phyloP scores from a whole-genome alignment of 768 basidiomycete genomes.

The Leccinum barrowsii region DNA sequence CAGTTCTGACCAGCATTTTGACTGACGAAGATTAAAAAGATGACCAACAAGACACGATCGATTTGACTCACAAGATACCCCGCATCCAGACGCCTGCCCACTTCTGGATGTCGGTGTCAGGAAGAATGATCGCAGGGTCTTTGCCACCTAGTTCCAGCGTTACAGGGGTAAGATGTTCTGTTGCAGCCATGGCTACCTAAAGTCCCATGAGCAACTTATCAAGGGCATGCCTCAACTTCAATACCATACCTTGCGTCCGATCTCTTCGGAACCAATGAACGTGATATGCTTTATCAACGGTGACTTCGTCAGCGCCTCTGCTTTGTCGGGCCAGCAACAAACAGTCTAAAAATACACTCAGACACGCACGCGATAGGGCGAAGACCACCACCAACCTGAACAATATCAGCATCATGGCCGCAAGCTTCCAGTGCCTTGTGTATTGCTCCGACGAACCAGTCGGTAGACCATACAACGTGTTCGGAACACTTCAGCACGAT shows the following conservation, averaged over 20 bases:
- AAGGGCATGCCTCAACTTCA: constrained; percentile 9
- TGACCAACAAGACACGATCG: background rate
- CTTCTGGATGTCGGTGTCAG: constrained; percentile 75
- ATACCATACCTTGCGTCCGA: constrained; percentile 62
- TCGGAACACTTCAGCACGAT: constrained; percentile 92
- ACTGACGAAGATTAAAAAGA: constrained; percentile 38
- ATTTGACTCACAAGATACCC: constrained; percentile 76
- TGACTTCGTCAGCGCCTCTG: constrained; percentile 74
- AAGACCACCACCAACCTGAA: constrained; percentile 55
- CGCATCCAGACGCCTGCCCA: constrained; percentile 86
- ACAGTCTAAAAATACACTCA: constrained; percentile 50
- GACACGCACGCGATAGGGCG: background rate
- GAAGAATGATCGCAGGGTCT: constrained; percentile 88
- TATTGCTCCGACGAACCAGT: constrained; percentile 79
- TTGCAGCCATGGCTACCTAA: constrained; percentile 80
- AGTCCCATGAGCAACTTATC: background rate
- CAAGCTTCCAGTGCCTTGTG: constrained; percentile 72
- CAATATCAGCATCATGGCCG: constrained; percentile 81
- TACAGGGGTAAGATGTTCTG: constrained; percentile 84
- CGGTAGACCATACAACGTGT: constrained; percentile 87
- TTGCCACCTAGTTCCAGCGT: constrained; percentile 95
- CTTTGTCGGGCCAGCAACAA: constrained; percentile 86
- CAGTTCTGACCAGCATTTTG: constrained; percentile 96
- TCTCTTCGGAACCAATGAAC: constrained; percentile 81
- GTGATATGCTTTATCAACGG: constrained; percentile 89